Conservation (phyloP, 257 asterid species). For the Galeopsis tetrahit region DNA sequence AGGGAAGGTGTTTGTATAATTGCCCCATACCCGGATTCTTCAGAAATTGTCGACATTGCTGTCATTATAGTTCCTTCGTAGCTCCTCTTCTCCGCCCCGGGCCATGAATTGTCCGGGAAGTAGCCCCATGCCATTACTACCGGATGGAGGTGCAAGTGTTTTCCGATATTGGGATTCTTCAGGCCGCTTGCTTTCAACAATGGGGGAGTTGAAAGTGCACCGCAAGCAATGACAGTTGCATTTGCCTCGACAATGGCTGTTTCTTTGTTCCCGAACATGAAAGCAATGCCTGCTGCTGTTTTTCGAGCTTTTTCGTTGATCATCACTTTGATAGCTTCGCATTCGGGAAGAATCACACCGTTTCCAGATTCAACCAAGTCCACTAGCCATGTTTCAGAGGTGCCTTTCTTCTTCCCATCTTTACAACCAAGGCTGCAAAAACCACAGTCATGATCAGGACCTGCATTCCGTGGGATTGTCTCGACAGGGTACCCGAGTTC, state of each 20-base stretch:
- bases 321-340: slow-evolving; percentile 64
- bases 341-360: slow-evolving; percentile 65
- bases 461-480: slow-evolving; percentile 63
- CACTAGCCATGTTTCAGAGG: slow-evolving; percentile 74
- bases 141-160: slow-evolving; percentile 73
- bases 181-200: slow-evolving; percentile 68
- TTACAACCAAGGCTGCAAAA: slow-evolving; percentile 81
- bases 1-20: slow-evolving; percentile 76
- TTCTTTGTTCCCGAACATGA: slow-evolving; percentile 52
- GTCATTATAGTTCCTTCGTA: slow-evolving; percentile 81
- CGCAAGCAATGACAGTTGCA: slow-evolving; percentile 69
- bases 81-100: slow-evolving; percentile 56
- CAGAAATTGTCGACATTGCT: slow-evolving; percentile 67
- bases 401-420: slow-evolving; percentile 73
- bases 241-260: slow-evolving; percentile 56
- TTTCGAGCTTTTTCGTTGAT: background rate
- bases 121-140: slow-evolving; percentile 83
- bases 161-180: slow-evolving; percentile 73
- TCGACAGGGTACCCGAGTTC: slow-evolving; percentile 62
- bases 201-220: slow-evolving; percentile 77
- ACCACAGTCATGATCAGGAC: slow-evolving; percentile 78
- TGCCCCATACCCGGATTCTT: slow-evolving; percentile 63
- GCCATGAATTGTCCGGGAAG: slow-evolving; percentile 72
- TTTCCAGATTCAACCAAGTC: slow-evolving; percentile 71
- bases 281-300: slow-evolving; percentile 60